Percentiles rank a stretch among this genome's conserved stretches.
Evolutionary conservation across 257 asterid species (phyloP).

Genomic region (Rehmannia glutinosa): DNA sequence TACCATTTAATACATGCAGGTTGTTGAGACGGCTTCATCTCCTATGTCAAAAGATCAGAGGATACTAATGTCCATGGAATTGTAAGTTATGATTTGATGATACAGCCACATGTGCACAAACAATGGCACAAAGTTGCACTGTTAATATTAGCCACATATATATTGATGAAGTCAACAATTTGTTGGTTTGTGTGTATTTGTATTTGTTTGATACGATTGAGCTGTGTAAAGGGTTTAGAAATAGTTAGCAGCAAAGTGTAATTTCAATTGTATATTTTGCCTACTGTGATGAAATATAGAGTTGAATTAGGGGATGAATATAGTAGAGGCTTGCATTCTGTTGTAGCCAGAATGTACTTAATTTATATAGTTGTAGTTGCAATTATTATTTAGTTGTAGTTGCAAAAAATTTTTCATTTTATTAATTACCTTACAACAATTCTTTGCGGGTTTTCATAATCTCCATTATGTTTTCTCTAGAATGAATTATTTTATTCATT

Average conservation of each 20-base stretch:
- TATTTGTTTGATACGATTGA: constrained; percentile 10
- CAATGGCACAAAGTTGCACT: not conserved
- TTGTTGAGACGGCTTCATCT: constrained; percentile 49
- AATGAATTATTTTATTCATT: too few species aligned
- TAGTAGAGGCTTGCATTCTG: not conserved
- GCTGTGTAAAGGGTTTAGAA: constrained; percentile 25
- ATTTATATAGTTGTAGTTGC: too few species aligned
- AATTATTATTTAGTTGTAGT: too few species aligned
- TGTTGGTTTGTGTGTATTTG: constrained; percentile 27
- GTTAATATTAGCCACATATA: constrained; percentile 3
- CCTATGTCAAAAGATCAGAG: constrained; percentile 40
- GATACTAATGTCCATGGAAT: constrained; percentile 65
- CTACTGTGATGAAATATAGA: not conserved
- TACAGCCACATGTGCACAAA: not conserved
- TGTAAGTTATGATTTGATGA: constrained; percentile 24
- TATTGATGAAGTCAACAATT: constrained; percentile 19
- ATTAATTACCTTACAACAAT: too few species aligned
- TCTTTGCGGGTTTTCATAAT: too few species aligned
- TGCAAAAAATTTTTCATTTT: too few species aligned
- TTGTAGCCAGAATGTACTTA: not conserved
- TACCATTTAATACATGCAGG: constrained; percentile 35
- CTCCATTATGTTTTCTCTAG: too few species aligned
- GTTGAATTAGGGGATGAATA: not conserved
- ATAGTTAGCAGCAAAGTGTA: constrained; percentile 5
- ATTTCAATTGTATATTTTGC: constrained; percentile 15